Base-by-base conservation (phyloP, 441 rosid genomes). In the Populus tomentosa region DNA sequence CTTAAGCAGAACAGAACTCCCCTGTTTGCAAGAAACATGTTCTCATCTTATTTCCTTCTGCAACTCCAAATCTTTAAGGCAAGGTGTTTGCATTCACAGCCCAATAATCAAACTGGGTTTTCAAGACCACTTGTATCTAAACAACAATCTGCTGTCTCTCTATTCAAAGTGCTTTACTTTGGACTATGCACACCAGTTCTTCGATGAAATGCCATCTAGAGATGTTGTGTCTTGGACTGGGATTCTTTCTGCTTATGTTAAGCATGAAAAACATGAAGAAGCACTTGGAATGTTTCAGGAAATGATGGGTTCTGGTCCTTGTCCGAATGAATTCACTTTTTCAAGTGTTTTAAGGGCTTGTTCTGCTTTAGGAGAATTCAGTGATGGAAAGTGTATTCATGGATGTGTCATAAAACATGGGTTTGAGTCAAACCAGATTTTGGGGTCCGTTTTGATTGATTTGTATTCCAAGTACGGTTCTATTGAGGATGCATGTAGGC, bases 151-250 rank as follows among this genome's bases (percentile, higher is more conserved):
- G 30, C 63, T 88, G 11, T 78, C 87, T 42, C 82, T 93, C 0
- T 90, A 91, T 6, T 24, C 73, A 0, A 90, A 88, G 87, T 82
- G 90, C 53, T 79, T 71, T 4, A 86, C 78, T 63, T 61, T 80
- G 14, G 76, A 26, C 3, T 83, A 80, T 62, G 97, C 93, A 70
- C 86, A 87, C 70, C 81, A 83, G 20, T 77, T 94, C 84, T 94
- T 94, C 75, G 91, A 89, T 53, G 95, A 92, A 86, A 85, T 93
- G 97, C 89, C 59, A 61, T 87, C 77, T 10, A 90, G 90, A 26
- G 97, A 94, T 86, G 82, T 83, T 35, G 80, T 94, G 72, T 89
- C 94, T 56, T 94, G 97, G 92, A 92, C 97, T 18, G 84, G 94
- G 1, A 83, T 90, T 21, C 82, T 94, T 70, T 89, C 97, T 28